Percentiles rank a stretch among this genome's conserved stretches.
These are phyloP conservation scores for Chrysochromulina tobinii DNA, from an alignment of 78 protist genomes.

Conservation along the genomic window DNA sequence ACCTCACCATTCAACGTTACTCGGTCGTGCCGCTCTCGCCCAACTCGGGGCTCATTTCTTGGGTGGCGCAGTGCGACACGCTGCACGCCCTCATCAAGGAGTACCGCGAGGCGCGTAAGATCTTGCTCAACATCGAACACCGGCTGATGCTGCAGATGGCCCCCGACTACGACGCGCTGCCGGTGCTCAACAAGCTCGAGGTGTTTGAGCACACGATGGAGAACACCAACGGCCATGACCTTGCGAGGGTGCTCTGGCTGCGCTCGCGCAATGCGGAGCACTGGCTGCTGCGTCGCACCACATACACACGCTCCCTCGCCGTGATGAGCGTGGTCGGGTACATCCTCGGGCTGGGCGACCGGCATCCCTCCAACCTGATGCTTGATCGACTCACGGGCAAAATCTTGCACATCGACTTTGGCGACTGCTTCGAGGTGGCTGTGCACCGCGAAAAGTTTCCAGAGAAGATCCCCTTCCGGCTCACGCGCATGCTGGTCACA, in stretches of 20 bases:
- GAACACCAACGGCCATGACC: slow-evolving; percentile 90
- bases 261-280: slow-evolving; percentile 76
- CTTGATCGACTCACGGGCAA: slow-evolving; percentile 64
- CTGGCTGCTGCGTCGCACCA: slow-evolving; percentile 82
- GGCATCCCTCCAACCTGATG: slow-evolving; percentile 96
- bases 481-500: slow-evolving; percentile 96
- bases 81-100: slow-evolving; percentile 83
- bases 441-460: slow-evolving; percentile 95
- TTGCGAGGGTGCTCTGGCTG: slow-evolving; percentile 92
- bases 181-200: slow-evolving; percentile 93
- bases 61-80: slow-evolving; percentile 93
- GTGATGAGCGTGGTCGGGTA: slow-evolving; percentile 88
- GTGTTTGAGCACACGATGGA: slow-evolving; percentile 89
- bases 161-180: slow-evolving; percentile 88
- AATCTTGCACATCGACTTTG: slow-evolving; percentile 71
- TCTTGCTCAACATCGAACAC: slow-evolving; percentile 75
- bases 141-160: slow-evolving; percentile 87
- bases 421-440: slow-evolving; percentile 92
- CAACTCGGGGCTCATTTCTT: slow-evolving; percentile 82
- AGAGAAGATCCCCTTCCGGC: slow-evolving; percentile 98
- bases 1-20: slow-evolving; percentile 63
- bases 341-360: slow-evolving; percentile 94
- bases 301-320: slow-evolving; percentile 83
- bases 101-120: slow-evolving; percentile 61
- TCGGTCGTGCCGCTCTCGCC: slow-evolving; percentile 83